Conservation (phyloP, 345 rosid genomes). For the Rhizophora mangle region DNA sequence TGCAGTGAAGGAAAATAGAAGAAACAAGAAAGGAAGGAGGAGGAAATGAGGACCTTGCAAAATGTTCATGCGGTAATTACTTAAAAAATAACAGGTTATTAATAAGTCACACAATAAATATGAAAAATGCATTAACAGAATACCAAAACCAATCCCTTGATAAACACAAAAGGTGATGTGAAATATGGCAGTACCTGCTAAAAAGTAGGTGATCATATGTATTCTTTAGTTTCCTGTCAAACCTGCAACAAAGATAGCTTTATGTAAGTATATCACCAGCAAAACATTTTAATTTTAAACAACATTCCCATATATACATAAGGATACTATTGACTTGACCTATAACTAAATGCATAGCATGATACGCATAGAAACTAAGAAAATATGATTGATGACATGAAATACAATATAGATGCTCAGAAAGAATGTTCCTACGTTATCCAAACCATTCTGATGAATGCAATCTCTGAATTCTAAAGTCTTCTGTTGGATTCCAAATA, state of each 20-base stretch:
- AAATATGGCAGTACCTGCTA: constrained; percentile 62
- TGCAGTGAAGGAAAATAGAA: too few species aligned
- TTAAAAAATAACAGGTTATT: background rate
- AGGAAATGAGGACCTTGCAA: too few species aligned
- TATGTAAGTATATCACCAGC: background rate
- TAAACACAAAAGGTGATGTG: background rate
- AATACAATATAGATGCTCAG: background rate
- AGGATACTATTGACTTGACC: background rate
- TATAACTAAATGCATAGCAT: background rate
- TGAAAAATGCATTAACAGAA: background rate
- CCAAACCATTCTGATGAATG: background rate
- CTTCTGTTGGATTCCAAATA: background rate
- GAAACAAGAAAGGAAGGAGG: too few species aligned
- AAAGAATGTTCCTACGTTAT: background rate
- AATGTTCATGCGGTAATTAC: background rate
- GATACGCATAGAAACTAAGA: background rate
- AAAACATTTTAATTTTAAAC: background rate
- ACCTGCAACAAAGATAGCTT: constrained; percentile 51
- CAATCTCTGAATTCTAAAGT: background rate
- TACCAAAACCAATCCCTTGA: too few species aligned
- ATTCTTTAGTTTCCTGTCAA: constrained; percentile 86
- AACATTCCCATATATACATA: background rate
- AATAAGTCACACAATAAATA: background rate
- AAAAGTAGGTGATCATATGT: constrained; percentile 87
- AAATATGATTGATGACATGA: background rate